Conservation (phyloP, 352 stramenopile genomes). For the Globisporangium paroecandrum region DNA sequence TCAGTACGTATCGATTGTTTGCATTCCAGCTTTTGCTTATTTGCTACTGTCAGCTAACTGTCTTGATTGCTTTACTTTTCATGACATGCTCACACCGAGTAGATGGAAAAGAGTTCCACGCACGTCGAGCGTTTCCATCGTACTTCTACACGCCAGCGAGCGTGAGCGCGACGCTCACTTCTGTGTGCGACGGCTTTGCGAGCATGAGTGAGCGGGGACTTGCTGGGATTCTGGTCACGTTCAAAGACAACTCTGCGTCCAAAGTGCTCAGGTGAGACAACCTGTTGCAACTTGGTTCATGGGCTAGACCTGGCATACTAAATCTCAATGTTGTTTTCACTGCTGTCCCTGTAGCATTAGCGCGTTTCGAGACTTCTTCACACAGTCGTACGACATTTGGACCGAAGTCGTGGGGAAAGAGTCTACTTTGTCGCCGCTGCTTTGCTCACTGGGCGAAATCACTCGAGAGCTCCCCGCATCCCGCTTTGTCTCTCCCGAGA, state of each 20-base stretch:
- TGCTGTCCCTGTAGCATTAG: neutral
- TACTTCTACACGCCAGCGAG: slow-evolving; percentile 43
- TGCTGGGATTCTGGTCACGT: slow-evolving; percentile 26
- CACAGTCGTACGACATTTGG: slow-evolving; percentile 16
- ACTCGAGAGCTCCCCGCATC: slow-evolving; percentile 14
- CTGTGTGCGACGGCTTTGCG: slow-evolving; percentile 35
- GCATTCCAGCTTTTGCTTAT: slow-evolving; percentile 13
- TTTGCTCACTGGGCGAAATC: slow-evolving; percentile 28
- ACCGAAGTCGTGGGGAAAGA: neutral
- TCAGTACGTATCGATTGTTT: slow-evolving; percentile 34
- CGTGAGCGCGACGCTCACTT: slow-evolving; percentile 19
- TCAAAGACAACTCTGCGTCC: slow-evolving; percentile 11
- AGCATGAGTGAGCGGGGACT: slow-evolving; percentile 29
- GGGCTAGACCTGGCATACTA: neutral
- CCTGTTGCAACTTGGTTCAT: neutral
- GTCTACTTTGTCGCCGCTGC: slow-evolving; percentile 14
- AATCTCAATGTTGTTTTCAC: neutral
- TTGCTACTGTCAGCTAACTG: neutral
- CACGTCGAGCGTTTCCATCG: slow-evolving; percentile 42
- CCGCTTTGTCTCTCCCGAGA: slow-evolving; percentile 23
- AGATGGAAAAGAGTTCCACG: slow-evolving; percentile 33
- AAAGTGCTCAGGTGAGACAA: slow-evolving; percentile 15
- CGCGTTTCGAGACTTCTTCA: slow-evolving; percentile 29
- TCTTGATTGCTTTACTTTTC: neutral
- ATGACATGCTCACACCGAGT: neutral